phyloP scores from a whole-genome alignment of 306 rosid genomes.

The Malus fusca region DNA sequence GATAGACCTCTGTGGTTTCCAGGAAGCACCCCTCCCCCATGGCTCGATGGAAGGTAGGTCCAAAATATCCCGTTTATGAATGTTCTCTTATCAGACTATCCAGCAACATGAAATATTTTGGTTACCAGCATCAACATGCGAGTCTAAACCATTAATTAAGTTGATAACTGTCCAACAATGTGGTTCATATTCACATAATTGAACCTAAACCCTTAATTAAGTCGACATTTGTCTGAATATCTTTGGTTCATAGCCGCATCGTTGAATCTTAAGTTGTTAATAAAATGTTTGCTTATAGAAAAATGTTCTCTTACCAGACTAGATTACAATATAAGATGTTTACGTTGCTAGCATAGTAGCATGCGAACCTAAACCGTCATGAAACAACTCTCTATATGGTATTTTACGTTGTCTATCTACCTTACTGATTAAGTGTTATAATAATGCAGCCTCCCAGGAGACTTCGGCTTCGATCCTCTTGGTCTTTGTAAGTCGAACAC shows the following conservation, averaged over 20 bases:
- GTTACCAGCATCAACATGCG: not conserved
- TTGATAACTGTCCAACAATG: not conserved
- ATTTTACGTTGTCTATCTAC: not conserved
- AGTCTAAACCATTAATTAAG: not conserved
- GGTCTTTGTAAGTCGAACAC: conserved; percentile 45
- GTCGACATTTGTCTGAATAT: too few relatives aligned
- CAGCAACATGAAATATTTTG: not conserved
- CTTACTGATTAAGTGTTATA: not conserved
- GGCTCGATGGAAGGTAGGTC: conserved; percentile 54
- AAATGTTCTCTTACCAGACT: too few relatives aligned
- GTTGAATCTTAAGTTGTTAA: too few relatives aligned
- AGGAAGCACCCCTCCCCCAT: conserved; percentile 65
- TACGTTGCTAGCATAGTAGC: too few relatives aligned
- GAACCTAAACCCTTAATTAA: too few relatives aligned
- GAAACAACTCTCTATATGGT: not conserved
- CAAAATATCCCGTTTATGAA: not conserved
- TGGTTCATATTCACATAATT: not conserved
- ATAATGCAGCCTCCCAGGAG: conserved; percentile 57
- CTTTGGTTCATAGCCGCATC: too few relatives aligned
- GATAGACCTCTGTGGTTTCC: conserved; percentile 73
- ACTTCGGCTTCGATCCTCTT: conserved; percentile 77
- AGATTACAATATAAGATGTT: too few relatives aligned
- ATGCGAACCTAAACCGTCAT: too few relatives aligned
- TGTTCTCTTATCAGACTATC: not conserved
- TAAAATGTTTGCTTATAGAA: too few relatives aligned